Conservation (phyloP, 495 filamentous ascomycete genomes). For the Annulohypoxylon moriforme region DNA sequence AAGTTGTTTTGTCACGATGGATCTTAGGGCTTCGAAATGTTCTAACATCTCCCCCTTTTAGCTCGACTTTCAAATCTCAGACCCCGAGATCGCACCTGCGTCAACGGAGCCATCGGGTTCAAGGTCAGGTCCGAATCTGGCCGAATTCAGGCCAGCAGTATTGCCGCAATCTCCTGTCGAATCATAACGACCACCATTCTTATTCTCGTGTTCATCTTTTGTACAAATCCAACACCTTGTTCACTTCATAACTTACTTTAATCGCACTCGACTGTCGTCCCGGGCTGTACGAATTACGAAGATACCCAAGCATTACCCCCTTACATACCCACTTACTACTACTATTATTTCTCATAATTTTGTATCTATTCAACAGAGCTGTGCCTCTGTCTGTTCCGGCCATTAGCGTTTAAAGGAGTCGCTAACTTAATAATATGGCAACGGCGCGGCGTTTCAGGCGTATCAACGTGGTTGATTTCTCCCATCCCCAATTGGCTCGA, state of each 20-base stretch:
- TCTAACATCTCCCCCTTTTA: conserved; percentile 48
- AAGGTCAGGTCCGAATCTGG: conserved; percentile 40
- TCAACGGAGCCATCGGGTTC: conserved; percentile 43
- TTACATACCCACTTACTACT: conserved; percentile 43
- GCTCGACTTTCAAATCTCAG: conserved; percentile 87
- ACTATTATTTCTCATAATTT: conserved; percentile 47
- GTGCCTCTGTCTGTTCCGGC: conserved; percentile 14
- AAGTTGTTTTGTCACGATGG: conserved; percentile 43
- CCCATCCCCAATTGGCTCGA: background rate
- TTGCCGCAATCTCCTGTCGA: conserved; percentile 25
- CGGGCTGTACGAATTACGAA: conserved; percentile 45
- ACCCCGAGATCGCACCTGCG: conserved; percentile 71
- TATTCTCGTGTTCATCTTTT: background rate
- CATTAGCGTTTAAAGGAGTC: conserved; percentile 15
- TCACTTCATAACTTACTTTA: conserved; percentile 37
- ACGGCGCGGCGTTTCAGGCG: conserved; percentile 35
- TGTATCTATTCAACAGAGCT: conserved; percentile 42
- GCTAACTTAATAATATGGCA: conserved; percentile 30
- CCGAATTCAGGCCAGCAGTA: conserved; percentile 30
- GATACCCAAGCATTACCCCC: conserved; percentile 43
- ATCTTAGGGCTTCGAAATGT: background rate
- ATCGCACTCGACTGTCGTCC: conserved; percentile 33
- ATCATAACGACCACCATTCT: background rate
- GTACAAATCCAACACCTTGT: conserved; percentile 29
- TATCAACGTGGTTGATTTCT: conserved; percentile 26